A percentile compares a stretch with the other conserved stretches of the same genome.
These are phyloP conservation scores for Bondarzewia mesenterica DNA, from an alignment of 1,284 basidiomycete genomes.

Conservation along the genomic window DNA sequence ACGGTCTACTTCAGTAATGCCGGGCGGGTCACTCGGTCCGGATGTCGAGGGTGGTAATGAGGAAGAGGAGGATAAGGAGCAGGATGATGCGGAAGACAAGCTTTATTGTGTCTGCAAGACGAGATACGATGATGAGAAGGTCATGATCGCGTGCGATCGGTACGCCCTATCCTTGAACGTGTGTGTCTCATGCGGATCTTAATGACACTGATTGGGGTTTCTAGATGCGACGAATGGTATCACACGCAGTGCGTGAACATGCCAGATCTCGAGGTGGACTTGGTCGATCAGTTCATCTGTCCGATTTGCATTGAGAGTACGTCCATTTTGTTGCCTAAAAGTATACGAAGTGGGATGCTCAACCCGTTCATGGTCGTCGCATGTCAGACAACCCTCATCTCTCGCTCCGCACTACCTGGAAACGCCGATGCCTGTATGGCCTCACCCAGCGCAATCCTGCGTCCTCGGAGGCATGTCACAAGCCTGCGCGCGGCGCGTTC, in stretches of 20 bases:
- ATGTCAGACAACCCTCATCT: conserved; percentile 50
- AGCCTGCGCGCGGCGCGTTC: conserved; percentile 66
- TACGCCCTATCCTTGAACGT: conserved; percentile 21
- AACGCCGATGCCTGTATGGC: conserved; percentile 62
- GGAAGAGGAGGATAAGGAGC: conserved; percentile 47
- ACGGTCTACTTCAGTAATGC: conserved; percentile 62
- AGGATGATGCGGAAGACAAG: conserved; percentile 61
- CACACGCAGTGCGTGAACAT: conserved; percentile 76
- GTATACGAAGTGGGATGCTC: background rate
- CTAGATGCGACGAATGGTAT: conserved; percentile 85
- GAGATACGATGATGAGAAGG: conserved; percentile 70
- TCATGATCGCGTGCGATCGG: conserved; percentile 90
- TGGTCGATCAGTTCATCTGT: conserved; percentile 84
- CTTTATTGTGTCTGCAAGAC: conserved; percentile 80
- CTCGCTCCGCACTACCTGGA: conserved; percentile 68
- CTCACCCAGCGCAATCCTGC: conserved; percentile 50
- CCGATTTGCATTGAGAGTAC: conserved; percentile 65
- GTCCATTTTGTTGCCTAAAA: conserved; percentile 21
- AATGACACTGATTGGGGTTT: background rate
- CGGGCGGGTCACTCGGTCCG: conserved; percentile 16
- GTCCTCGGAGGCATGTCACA: conserved; percentile 63
- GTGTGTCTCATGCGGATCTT: background rate
- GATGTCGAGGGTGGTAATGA: conserved; percentile 34
- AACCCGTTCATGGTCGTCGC: background rate
- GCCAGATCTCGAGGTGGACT: conserved; percentile 68